Evolutionary conservation across 768 basidiomycete genomes (phyloP).

Genomic region (Mycena galopus): DNA sequence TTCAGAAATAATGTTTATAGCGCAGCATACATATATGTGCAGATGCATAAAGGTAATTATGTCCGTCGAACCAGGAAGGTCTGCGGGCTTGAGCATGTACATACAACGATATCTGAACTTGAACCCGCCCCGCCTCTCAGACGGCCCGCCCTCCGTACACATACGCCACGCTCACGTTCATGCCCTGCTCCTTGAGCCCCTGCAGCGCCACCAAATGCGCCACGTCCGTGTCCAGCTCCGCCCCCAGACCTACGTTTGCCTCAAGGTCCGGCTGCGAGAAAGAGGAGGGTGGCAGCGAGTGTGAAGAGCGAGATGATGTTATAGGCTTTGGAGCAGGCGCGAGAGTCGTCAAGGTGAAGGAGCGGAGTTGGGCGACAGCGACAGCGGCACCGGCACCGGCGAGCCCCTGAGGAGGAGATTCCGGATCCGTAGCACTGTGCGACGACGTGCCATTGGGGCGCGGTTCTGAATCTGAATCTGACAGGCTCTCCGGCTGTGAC

Average conservation of each 20-base stretch:
- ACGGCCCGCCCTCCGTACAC: conserved; percentile 4
- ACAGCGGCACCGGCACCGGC: neutral
- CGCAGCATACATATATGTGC: too few species aligned
- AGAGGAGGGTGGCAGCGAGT: neutral
- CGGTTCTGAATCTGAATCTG: neutral
- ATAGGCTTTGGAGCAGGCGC: neutral
- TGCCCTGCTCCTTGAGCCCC: conserved; percentile 3
- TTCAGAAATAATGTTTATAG: too few species aligned
- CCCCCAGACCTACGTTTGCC: neutral
- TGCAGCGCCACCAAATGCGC: neutral
- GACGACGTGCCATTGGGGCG: neutral
- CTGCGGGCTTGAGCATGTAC: too few species aligned
- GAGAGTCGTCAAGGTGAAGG: neutral
- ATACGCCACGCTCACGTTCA: neutral
- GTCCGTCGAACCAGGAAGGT: too few species aligned
- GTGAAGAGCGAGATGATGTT: neutral
- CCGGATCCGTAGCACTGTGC: too few species aligned
- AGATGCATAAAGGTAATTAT: too few species aligned
- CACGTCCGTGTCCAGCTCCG: neutral
- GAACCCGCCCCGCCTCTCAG: neutral
- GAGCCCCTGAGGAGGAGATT: too few species aligned
- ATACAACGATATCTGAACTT: too few species aligned
- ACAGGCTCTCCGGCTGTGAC: neutral
- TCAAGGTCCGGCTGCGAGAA: neutral
- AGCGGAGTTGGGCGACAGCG: neutral